These are phyloP conservation scores for Boletus huronensis DNA, from an alignment of 768 basidiomycete species.

Conservation along the genomic window DNA sequence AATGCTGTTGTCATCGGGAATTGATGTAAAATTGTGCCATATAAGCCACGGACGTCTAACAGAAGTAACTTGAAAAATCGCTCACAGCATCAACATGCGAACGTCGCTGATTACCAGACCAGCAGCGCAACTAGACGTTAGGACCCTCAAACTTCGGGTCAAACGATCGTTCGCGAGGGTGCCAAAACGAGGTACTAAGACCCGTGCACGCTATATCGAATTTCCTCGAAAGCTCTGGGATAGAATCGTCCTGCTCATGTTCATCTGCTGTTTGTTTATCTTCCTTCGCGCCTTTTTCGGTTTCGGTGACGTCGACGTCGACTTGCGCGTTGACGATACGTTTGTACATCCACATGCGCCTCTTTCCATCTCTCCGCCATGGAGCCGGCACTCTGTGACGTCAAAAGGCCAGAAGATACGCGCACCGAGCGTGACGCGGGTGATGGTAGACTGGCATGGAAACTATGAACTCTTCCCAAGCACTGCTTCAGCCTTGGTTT, in stretches of 20 bases:
- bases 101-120: background rate
- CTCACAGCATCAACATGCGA: slow-evolving; percentile 16
- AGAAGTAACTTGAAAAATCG: background rate
- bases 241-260: slow-evolving; percentile 22
- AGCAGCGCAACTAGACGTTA: background rate
- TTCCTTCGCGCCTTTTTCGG: slow-evolving; percentile 29
- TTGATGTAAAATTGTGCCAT: background rate
- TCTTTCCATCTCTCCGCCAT: background rate
- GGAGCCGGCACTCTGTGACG: background rate
- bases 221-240: slow-evolving; percentile 19
- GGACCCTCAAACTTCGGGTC: background rate
- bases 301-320: slow-evolving; percentile 10
- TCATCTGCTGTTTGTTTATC: slow-evolving; percentile 21
- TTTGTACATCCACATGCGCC: background rate
- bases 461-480: slow-evolving; percentile 17
- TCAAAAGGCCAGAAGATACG: background rate
- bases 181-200: background rate
- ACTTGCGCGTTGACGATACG: background rate
- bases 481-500: background rate
- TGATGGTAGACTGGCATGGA: slow-evolving; percentile 19
- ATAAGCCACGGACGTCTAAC: background rate
- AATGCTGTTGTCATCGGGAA: background rate
- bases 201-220: background rate
- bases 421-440: background rate
- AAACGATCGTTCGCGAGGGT: background rate